Conservation (phyloP, 2,329 filamentous ascomycete species). For the Colletotrichum horii region DNA sequence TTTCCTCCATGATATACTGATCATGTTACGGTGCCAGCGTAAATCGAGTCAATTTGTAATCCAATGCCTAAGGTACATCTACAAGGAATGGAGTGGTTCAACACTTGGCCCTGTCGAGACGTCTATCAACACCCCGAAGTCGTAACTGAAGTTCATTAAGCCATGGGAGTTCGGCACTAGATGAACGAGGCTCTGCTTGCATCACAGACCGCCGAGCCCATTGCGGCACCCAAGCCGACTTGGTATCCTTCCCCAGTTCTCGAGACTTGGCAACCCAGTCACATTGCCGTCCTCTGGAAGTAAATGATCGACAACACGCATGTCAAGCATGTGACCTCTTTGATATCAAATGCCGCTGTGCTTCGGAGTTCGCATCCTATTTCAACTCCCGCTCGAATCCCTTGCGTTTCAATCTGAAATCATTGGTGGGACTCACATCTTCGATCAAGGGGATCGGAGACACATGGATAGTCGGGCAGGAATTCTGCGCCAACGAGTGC, state of each 20-base stretch:
- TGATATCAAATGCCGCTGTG: not conserved
- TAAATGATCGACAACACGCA: not conserved
- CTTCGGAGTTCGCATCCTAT: not conserved
- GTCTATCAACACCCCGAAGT: not conserved
- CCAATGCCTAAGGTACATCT: not conserved
- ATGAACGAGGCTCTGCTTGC: not conserved
- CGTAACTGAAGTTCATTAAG: accelerated
- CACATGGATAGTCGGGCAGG: not conserved
- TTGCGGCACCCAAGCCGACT: not conserved
- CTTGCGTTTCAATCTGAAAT: too few relatives aligned
- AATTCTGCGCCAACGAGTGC: not conserved
- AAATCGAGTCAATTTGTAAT: accelerated
- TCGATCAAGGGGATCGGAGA: not conserved
- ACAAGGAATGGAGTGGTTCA: not conserved
- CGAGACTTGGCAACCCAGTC: not conserved
- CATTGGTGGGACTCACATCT: not conserved
- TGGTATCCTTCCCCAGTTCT: not conserved
- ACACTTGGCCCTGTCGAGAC: accelerated
- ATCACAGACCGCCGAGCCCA: not conserved
- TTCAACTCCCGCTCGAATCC: not conserved
- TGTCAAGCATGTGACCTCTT: not conserved
- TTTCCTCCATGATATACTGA: not conserved
- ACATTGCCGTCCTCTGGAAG: not conserved
- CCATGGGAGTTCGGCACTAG: not conserved
- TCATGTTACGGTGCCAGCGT: accelerated